Base-by-base conservation (phyloP, 495 filamentous ascomycete genomes). In the Aspergillus bertholletiae region DNA sequence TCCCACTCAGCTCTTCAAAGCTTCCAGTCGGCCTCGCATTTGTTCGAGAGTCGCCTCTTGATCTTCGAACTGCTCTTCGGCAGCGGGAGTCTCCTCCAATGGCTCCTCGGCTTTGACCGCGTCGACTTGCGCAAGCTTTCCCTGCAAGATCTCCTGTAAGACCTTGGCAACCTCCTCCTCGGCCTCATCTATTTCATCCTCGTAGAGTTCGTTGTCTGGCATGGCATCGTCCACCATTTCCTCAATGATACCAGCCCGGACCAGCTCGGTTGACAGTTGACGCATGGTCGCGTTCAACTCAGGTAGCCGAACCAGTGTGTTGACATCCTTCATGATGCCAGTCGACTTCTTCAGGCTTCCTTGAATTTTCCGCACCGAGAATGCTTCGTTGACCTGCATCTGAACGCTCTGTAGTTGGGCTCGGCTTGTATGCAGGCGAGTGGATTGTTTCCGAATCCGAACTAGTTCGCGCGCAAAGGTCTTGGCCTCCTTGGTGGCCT, bases 381-480 rank as follows among this genome's bases (percentile, higher is more conserved):
- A 98, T 2, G 95, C 93, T 73, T 97, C 93, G 63, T 89, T 90
- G 57, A 98, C 95, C 71, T 97, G 95, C 95, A 97, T 96, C 61
- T 92, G 86, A 51, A 98, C 95, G 66, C 87, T 91, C 72, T 88
- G 86, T 17, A 98, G 81, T 74, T 97, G 94, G 6, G 94, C 95
- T 64, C 92, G 92, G 56, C 83, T 86, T 1, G 95, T 97, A 30
- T 82, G 74, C 18, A 98, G 77, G 18, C 94, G 85, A 21, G 77
- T 69, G 9, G 77, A 78, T 52, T 91, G 86, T 59, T 86, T 88
- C 46, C 94, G 88, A 56, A 88, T 83, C 28, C 89, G 84, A 51
- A 98, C 81, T 43, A 98, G 81, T 69, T 96, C 93, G 57, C 86
- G 79, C 18, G 95, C 94, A 67, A 96, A 96, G 37, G 84, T 85